Evolutionary conservation across 129 eudicot genomes (phyloP), one percentile per base, ranked within the genome.

Genomic region (Arctium lappa): DNA sequence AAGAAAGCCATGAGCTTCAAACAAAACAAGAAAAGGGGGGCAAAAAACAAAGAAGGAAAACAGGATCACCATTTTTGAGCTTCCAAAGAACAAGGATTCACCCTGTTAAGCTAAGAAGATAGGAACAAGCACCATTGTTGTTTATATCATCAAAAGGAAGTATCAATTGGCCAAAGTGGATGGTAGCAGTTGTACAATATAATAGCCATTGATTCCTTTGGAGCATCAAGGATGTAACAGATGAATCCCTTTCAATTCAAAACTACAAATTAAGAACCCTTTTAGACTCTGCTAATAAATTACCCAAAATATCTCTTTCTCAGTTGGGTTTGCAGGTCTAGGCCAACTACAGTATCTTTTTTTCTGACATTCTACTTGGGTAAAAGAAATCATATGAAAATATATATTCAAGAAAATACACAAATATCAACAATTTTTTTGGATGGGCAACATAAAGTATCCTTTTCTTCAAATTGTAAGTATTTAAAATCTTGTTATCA

Each of bases 291-390:
- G 42, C 72, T 81, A 36, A 32, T 16, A 72, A 32, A 53, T 72
- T 27, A 6, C 18, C 37, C 75, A 68, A 42, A 68, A 3, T 65
- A 30, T 63, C 73, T 63, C 62, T 77, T 10, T 56, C 34, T 34
- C 48, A 77, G 12, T 48, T 33, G 50, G 56, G 62, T 48, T 18
- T 78, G 84, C 80, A 79, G 82, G 80, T 31, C 75, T 75, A 77
- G 18, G n/a, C 15, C 76, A 74, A 48, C 82, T 81, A 63, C 44
- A 75, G 60, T 38, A 89, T 86, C 86, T 82, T 88, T 82, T 22
- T 88, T 78, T 69, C 89, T 85, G 83, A 85, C 92, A 89, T 81
- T 87, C 74, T 22, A 69, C 75, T 32, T 80, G 34, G 83, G 53
- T 63, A 68, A 46, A 66, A 16, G 30, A 66, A 36, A 62, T 31